Base-by-base conservation (phyloP, 1,139 yeast genomes). In the Schwanniomyces etchellsii region DNA sequence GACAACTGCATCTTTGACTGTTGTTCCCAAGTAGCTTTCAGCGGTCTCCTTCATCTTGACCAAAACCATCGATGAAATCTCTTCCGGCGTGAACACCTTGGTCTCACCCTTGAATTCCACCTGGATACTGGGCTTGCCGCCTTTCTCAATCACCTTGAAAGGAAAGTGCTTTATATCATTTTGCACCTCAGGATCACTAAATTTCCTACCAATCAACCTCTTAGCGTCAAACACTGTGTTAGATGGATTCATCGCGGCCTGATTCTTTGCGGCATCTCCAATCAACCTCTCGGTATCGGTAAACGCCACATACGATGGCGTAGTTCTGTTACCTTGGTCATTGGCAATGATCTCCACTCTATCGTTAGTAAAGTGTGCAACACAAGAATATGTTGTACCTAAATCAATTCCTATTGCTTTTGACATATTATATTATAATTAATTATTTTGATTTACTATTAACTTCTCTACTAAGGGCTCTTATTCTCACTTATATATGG, bases 371-470 rank as follows among this genome's bases (percentile, higher is more conserved):
- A 72, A 77, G 55, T 77, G 83, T 28, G 84, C 88, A 38, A 80
- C 88, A 74, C 86, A 80, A 22, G 86, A 79, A 64, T 79, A 80
- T 28, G 88, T 80, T 31, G 88, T 80, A 57, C 88, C 88, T 69
- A 80, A 78, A 65, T 80, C 88, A 62, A 80, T 80, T 56, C 88
- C 88, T 42, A 80, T 72, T 58, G 85, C 84, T 60, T 71, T 75
- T 34, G 81, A 64, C 82, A 77, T 76, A 21, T 27, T 35, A 27
- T 16, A 11, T 20, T 27, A 9, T 13, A 7, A 23, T 9, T n/a
- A 7, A n/a, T n/a, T 18, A 18, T 18, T 18, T n/a, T 18, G 21
- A 7, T 7, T 7, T 18, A n/a, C 21, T 18, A 18, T 14, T 23
- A 7, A 13, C 9, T 14, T 9, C 25, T 7, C 9, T 9, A 18